A percentile compares a stretch with the other conserved stretches of the same genome.
phyloP scores from a whole-genome alignment of 495 filamentous ascomycete species.

The Penicillium subrubescens region DNA sequence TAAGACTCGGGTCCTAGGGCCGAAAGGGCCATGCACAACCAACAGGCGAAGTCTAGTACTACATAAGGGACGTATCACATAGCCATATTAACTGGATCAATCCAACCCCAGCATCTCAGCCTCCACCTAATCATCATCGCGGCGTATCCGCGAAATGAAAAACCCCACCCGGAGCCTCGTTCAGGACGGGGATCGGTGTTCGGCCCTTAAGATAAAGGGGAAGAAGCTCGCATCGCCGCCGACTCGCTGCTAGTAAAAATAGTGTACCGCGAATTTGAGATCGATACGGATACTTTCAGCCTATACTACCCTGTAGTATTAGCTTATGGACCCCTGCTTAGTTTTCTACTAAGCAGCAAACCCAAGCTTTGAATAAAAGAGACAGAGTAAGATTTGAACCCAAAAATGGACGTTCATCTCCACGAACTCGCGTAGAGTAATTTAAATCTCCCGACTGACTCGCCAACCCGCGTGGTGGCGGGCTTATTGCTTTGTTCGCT shows the following conservation, averaged over 20 bases:
- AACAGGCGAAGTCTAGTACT: not conserved
- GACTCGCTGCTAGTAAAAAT: not conserved
- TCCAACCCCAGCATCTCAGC: not conserved
- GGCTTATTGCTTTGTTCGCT: not conserved
- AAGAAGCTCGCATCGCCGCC: not conserved
- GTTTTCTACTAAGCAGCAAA: no score
- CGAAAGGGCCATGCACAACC: not conserved
- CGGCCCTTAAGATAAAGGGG: not conserved
- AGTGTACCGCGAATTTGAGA: not conserved
- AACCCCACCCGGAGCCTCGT: slow-evolving; percentile 5
- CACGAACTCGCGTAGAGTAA: not conserved
- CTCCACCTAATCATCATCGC: not conserved
- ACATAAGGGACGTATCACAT: not conserved
- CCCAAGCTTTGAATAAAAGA: not conserved
- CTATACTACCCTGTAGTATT: not conserved
- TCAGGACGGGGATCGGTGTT: not conserved
- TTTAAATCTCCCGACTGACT: not conserved
- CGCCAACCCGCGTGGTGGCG: slow-evolving; percentile 1
- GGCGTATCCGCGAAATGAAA: not conserved
- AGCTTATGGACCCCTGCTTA: no score
- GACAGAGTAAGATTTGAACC: not conserved
- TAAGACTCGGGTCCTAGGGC: not conserved
- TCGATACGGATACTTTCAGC: not conserved
- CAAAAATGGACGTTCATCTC: not conserved
- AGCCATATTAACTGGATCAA: not conserved